Base-by-base conservation (phyloP, 1,284 basidiomycete species). In the Microbotryum violaceum region DNA sequence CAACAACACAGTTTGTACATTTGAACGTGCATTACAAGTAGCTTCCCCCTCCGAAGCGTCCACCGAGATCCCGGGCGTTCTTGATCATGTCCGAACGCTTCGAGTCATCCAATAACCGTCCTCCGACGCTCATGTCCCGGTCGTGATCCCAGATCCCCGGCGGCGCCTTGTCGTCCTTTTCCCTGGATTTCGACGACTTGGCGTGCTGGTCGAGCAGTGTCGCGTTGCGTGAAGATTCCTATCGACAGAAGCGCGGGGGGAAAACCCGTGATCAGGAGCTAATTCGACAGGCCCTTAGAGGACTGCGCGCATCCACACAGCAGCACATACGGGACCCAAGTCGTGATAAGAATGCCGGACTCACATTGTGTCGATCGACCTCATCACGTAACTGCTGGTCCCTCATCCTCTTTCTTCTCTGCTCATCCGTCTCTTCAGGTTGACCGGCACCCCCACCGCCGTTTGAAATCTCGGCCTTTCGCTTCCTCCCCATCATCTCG, bases 131-230 rank as follows among this genome's bases (percentile, higher is more conserved):
- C 89, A 96, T 92, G 76, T 92, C 89, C 25, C 89, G 79, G 47
- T 83, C 79, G 70, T 88, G 88, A 70, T 96, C 91, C 91, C 91
- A 96, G 49, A 93, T 88, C 0, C 73, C 85, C 0, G 82, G 76
- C 0, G 81, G 77, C 52, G 80, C 81, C 37, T 83, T 82, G 16
- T 83, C 76, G 7, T 78, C 75, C 14, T 80, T 79, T 9, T 68
- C 67, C 65, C 58, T 67, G 56, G 78, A 77, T 47, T 74, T 70
- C 46, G 77, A 75, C 27, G 71, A 50, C 29, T 62, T 68, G 14
- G 79, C 70, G 71, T 92, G 89, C 66, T 82, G 79, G 1, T 86
- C 82, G 2, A 93, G 76, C 4, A 94, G 78, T 0, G 87, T 81
- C 14, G 82, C 77, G 4, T 84, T 85, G 5, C 91, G 83, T 8